These are phyloP conservation scores for Pseudonitzschia delicatissima DNA, from an alignment of 108 stramenopile species.

Conservation along the genomic window DNA sequence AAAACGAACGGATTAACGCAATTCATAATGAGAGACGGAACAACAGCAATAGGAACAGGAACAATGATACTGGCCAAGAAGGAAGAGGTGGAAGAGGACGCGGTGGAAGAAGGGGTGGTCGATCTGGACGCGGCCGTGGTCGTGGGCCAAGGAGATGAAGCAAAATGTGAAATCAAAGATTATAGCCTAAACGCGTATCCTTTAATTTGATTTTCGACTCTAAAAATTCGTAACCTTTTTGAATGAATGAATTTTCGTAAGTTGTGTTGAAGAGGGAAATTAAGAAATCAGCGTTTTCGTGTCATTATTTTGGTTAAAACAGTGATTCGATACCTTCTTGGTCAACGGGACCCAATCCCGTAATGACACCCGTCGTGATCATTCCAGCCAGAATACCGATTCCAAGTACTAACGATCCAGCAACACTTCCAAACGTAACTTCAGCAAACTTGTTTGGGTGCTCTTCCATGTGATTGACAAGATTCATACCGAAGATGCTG, in stretches of 20 bases:
- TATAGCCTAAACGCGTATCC: too few relatives aligned
- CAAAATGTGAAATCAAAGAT: neutral
- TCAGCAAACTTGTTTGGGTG: neutral
- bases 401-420: neutral
- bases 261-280: too few relatives aligned
- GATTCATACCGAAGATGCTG: conserved; percentile 3
- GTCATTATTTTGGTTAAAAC: too few relatives aligned
- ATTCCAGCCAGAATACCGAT: neutral
- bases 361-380: conserved; percentile 4
- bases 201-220: too few relatives aligned
- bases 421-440: neutral
- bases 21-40: neutral
- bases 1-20: neutral
- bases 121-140: conserved; percentile 14
- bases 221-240: too few relatives aligned
- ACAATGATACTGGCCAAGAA: conserved; percentile 4
- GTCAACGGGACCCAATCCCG: conserved; percentile 11
- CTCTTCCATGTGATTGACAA: neutral
- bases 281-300: too few relatives aligned
- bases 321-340: conserved; percentile 6
- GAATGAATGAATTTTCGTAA: too few relatives aligned
- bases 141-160: conserved; percentile 5
- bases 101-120: conserved; percentile 6
- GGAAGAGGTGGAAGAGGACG: conserved; percentile 25
- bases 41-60: neutral